Conservation (phyloP, 1,284 basidiomycete genomes). For the Omphalotus olearius region DNA sequence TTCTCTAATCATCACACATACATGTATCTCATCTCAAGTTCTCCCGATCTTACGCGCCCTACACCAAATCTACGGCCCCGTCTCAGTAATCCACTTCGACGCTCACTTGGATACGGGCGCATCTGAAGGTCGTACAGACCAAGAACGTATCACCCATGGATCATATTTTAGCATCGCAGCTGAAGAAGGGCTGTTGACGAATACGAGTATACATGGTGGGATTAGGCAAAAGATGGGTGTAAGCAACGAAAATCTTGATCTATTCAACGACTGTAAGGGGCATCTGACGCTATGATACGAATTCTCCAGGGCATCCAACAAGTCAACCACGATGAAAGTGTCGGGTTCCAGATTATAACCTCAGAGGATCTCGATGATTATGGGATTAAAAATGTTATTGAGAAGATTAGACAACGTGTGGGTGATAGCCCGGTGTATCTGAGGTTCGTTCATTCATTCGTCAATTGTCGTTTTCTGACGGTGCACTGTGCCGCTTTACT, state of each 20-base stretch:
- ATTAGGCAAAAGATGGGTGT: slow-evolving; percentile 58
- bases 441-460: slow-evolving; percentile 6
- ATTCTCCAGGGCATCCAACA: slow-evolving; percentile 17
- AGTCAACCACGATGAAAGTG: slow-evolving; percentile 23
- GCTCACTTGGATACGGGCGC: slow-evolving; percentile 41
- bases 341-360: slow-evolving; percentile 25
- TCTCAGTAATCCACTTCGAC: slow-evolving; percentile 66
- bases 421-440: slow-evolving; percentile 22
- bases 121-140: not conserved
- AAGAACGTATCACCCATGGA: slow-evolving; percentile 54
- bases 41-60: slow-evolving; percentile 58
- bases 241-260: too few species aligned
- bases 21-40: slow-evolving; percentile 30
- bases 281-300: too few species aligned
- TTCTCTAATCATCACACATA: too few species aligned
- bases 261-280: too few species aligned
- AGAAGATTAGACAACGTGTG: slow-evolving; percentile 20
- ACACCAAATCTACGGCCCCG: slow-evolving; percentile 55
- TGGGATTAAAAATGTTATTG: slow-evolving; percentile 20
- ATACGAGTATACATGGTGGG: slow-evolving; percentile 59
- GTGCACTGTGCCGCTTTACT: too few species aligned
- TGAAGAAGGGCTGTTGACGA: slow-evolving; percentile 54
- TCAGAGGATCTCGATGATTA: slow-evolving; percentile 27
- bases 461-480: not conserved
- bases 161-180: slow-evolving; percentile 59